phyloP scores from a whole-genome alignment of 345 rosid species.

The Pseudoturritis turrita region DNA sequence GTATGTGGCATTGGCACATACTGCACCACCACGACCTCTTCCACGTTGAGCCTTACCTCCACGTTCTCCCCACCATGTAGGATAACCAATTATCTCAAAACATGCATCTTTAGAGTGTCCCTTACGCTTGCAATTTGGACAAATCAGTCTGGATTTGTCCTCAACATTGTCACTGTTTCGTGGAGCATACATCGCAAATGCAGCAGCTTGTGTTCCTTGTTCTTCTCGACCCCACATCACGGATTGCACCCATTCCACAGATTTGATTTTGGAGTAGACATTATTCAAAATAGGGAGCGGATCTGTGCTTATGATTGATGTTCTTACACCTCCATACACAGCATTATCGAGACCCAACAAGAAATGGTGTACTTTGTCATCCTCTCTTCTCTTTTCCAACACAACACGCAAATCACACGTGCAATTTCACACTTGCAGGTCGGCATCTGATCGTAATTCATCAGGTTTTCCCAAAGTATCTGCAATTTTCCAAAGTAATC shows the following conservation, averaged over 20 bases:
- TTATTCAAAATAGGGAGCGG: neutral
- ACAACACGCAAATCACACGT: too few relatives aligned
- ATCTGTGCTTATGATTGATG: neutral
- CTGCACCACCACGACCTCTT: neutral
- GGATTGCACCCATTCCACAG: neutral
- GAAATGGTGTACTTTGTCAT: too few relatives aligned
- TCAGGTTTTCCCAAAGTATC: too few relatives aligned
- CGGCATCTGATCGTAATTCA: too few relatives aligned
- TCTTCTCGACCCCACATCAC: neutral
- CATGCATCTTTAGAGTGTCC: neutral
- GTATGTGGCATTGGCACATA: neutral
- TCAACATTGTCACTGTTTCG: neutral
- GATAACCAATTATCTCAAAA: neutral
- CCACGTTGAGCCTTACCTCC: neutral
- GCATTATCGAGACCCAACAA: neutral
- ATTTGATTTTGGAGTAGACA: neutral
- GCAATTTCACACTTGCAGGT: too few relatives aligned
- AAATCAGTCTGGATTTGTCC: neutral
- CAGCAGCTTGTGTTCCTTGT: neutral
- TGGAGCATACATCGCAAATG: neutral
- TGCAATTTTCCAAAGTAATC: too few relatives aligned
- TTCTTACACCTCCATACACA: neutral
- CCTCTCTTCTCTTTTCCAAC: too few relatives aligned
- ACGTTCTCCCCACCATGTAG: neutral
- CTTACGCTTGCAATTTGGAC: neutral